Evolutionary conservation across 495 filamentous ascomycete species (phyloP).

Genomic region (Penicillium nucicola): DNA sequence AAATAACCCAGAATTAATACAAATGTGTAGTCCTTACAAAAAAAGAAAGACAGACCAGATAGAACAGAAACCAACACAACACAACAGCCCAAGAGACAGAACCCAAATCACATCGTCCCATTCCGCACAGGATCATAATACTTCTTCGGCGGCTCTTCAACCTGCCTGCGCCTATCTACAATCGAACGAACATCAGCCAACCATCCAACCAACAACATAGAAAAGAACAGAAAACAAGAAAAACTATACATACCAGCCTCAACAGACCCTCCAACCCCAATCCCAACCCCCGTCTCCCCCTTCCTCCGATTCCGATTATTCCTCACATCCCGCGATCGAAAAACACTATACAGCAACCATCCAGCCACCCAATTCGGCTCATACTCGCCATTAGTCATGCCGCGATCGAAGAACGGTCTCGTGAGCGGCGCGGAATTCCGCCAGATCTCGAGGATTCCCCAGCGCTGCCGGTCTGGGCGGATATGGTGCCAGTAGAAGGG

Average conservation of each 20-base stretch:
- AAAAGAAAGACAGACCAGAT: too few relatives aligned
- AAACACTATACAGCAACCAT: conserved; percentile 59
- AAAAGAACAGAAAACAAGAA: neutral
- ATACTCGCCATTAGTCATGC: conserved; percentile 37
- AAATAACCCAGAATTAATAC: too few relatives aligned
- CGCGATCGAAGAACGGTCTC: conserved; percentile 36
- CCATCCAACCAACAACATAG: too few relatives aligned
- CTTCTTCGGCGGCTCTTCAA: conserved; percentile 27
- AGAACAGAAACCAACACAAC: too few relatives aligned
- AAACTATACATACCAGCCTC: conserved; percentile 27
- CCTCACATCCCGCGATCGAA: conserved; percentile 54
- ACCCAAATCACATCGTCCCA: conserved; percentile 22
- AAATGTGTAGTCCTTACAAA: too few relatives aligned
- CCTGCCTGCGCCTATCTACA: conserved; percentile 23
- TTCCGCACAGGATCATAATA: conserved; percentile 50
- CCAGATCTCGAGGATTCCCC: conserved; percentile 41
- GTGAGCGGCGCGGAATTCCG: conserved; percentile 33
- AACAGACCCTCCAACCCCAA: neutral
- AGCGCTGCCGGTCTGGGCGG: conserved; percentile 39
- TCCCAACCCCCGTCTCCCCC: conserved; percentile 23
- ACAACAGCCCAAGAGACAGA: neutral
- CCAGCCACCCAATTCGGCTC: conserved; percentile 56
- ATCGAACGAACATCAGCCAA: conserved; percentile 1
- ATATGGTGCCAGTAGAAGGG: conserved; percentile 49
- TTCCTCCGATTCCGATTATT: conserved; percentile 50